Percentiles rank a stretch among this genome's conserved stretches.
Evolutionary conservation across 2,329 filamentous ascomycete species (phyloP).

Genomic region (Neopestalotiopsis rosae): DNA sequence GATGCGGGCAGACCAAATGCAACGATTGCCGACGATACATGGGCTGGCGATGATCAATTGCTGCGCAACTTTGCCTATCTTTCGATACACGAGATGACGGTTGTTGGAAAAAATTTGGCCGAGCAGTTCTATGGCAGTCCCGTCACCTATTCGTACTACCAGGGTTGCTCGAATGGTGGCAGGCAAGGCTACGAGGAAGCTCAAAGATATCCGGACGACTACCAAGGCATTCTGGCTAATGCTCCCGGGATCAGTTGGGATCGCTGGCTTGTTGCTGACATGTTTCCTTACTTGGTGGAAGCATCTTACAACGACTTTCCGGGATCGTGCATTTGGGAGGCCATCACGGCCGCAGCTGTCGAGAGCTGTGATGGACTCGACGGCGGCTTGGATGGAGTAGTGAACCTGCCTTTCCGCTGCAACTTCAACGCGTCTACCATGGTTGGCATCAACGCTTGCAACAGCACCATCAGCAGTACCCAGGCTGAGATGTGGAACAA

Average conservation of each 20-base stretch:
- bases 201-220: constrained; percentile 56
- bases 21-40: not conserved
- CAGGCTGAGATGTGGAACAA: not conserved
- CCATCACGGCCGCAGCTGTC: not conserved
- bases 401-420: not conserved
- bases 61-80: not conserved
- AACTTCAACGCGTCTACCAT: not conserved
- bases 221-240: constrained; percentile 58
- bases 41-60: not conserved
- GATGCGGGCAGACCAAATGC: not conserved
- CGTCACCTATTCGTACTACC: not conserved
- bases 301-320: not conserved
- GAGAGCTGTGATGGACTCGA: not conserved
- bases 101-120: not conserved
- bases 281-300: not conserved
- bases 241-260: constrained; percentile 43
- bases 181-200: constrained; percentile 29
- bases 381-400: not conserved
- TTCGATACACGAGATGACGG: not conserved
- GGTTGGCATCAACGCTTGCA: not conserved
- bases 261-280: not conserved
- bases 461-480: not conserved
- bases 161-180: constrained; percentile 7
- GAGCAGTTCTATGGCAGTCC: not conserved
- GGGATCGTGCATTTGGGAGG: not conserved